These are phyloP conservation scores for Salvia sclarea DNA, from an alignment of 305 asterid genomes.

Conservation along the genomic window DNA sequence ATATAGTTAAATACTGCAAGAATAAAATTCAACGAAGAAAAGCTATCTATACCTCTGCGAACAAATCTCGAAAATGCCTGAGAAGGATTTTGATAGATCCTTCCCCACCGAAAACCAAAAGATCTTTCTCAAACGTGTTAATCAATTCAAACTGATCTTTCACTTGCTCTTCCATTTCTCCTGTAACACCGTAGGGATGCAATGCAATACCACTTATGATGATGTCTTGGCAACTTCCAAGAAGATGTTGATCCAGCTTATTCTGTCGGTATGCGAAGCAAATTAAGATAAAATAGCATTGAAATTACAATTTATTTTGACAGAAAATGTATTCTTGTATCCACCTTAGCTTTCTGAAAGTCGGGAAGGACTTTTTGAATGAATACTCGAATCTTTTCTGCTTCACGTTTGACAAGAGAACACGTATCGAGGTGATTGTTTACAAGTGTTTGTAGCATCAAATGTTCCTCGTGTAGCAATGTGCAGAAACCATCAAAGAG, in stretches of 20 bases:
- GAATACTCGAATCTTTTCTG: slow-evolving; percentile 49
- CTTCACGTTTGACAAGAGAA: slow-evolving; percentile 52
- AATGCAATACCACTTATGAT: slow-evolving; percentile 39
- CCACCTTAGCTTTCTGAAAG: slow-evolving; percentile 78
- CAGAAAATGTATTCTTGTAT: not conserved
- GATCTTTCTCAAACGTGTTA: slow-evolving; percentile 45
- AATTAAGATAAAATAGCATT: slow-evolving; percentile 20
- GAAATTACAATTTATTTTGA: not conserved
- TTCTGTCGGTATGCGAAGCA: slow-evolving; percentile 48
- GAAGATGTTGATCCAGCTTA: slow-evolving; percentile 68
- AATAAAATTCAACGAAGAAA: not conserved
- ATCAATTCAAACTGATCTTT: slow-evolving; percentile 56
- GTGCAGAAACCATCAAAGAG: slow-evolving; percentile 70
- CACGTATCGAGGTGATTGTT: slow-evolving; percentile 67
- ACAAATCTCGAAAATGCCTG: slow-evolving; percentile 54
- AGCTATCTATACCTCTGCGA: slow-evolving; percentile 50
- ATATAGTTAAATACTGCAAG: no score
- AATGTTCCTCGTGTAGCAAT: slow-evolving; percentile 60
- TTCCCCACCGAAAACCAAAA: slow-evolving; percentile 42
- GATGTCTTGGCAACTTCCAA: slow-evolving; percentile 52
- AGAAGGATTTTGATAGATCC: slow-evolving; percentile 57
- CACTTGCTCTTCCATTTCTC: slow-evolving; percentile 70
- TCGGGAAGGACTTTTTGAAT: slow-evolving; percentile 53
- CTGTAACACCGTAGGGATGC: slow-evolving; percentile 73
- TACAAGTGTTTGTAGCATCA: slow-evolving; percentile 61